Evolutionary conservation across 2,329 filamentous ascomycete species (phyloP).

Genomic region (Trichoderma sp.): DNA sequence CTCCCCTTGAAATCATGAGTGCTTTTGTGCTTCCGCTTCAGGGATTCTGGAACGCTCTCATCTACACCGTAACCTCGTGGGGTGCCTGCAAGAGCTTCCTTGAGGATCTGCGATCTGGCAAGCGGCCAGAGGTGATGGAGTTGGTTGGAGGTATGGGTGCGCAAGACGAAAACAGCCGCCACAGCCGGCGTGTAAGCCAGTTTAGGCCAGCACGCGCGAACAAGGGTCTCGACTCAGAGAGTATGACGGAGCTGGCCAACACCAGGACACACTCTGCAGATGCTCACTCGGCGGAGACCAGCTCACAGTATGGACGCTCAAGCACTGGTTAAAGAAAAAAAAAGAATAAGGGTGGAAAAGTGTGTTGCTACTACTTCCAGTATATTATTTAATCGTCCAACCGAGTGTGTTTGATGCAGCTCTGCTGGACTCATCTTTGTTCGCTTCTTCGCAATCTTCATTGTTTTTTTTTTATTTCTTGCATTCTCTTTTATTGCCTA

Average conservation of each 20-base stretch:
- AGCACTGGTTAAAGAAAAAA: conserved; percentile 14
- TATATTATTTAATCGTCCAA: conserved; percentile 26
- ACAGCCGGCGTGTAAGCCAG: conserved; percentile 22
- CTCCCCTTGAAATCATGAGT: conserved; percentile 69
- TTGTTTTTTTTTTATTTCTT: neutral
- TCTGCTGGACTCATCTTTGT: neutral
- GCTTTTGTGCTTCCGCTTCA: conserved; percentile 79
- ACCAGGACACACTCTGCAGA: conserved; percentile 21
- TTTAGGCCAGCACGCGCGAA: conserved; percentile 13
- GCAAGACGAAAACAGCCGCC: conserved; percentile 28
- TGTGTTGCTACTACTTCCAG: conserved; percentile 22
- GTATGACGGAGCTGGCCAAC: conserved; percentile 23
- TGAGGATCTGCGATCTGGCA: conserved; percentile 42
- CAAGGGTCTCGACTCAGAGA: conserved; percentile 27
- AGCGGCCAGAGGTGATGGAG: conserved; percentile 42
- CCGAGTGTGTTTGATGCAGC: conserved; percentile 4
- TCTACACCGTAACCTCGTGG: conserved; percentile 74
- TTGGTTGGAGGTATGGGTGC: conserved; percentile 37
- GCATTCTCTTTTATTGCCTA: neutral
- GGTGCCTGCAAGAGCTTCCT: conserved; percentile 60
- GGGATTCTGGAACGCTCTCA: conserved; percentile 82
- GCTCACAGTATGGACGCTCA: conserved; percentile 6
- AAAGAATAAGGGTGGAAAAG: neutral
- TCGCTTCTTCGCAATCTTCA: conserved; percentile 14
- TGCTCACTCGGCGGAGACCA: conserved; percentile 15